Evolutionary conservation across 2,329 filamentous ascomycete genomes (phyloP), one percentile per base, ranked within the genome.

Genomic region (Aspergillus tanneri): DNA sequence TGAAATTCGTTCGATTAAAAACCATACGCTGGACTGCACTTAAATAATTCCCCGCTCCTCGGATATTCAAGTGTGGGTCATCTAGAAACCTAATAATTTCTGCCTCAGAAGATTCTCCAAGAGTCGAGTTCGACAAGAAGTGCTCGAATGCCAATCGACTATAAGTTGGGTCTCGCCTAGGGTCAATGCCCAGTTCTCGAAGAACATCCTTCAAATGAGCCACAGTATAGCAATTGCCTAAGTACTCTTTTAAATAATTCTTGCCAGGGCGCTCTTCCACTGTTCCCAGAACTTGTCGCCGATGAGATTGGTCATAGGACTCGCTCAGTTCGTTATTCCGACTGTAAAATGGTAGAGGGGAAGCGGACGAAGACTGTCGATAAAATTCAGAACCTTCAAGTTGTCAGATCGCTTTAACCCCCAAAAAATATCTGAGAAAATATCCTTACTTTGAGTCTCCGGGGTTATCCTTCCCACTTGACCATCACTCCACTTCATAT

Each of bases 1-100:
- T 37, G 28, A 54, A 45, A 30, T 53, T 54, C 24, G 47, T 39
- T 27, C 60, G 55, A 4, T 52, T 46, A n/a, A 46, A 48, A 19
- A 55, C 39, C 28, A 66, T 58, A 43, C 62, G 39, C 19, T 67
- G 46, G 12, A 71, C 56, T 8, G 63, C 54, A 4, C 53, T 49
- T 11, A 61, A 39, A 41, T 69, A 71, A 50, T 72, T 72, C 1
- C 63, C 60, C 5, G 70, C 62, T 5, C 65, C 66, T 7, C 52
- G 53, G 6, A 63, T 58, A 46, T 73, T 73, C 27, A 73, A 41
- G 12, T 55, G 61, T 0, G 65, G 60, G 43, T 73, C 69, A 37
- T 65, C 60, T 32, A 73, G 40, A 38, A 72, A 72, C 7, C 49
- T 37, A 18, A 66, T 39, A 2, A 64, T 50, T 32, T 70, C 62